Conservation (phyloP, 805 yeast species). For the Ogataea degrootiae region DNA sequence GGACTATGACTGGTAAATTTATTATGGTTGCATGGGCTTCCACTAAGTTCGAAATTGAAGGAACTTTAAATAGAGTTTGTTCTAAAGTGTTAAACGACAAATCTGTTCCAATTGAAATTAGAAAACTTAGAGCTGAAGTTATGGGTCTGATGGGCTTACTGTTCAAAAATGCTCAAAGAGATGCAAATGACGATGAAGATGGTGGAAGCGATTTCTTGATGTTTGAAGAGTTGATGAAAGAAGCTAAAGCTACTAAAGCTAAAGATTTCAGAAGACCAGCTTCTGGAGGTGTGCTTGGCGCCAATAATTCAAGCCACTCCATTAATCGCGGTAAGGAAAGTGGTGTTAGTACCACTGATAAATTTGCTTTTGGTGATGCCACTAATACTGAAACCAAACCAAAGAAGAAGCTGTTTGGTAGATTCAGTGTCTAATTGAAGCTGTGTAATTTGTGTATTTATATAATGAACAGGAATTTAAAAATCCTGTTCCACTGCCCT, state of each 20-base stretch:
- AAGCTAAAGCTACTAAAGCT: constrained; percentile 26
- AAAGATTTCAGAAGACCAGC: constrained; percentile 25
- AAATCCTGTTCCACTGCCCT: no score
- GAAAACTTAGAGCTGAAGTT: constrained; percentile 59
- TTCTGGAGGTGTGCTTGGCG: not conserved
- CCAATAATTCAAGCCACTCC: not conserved
- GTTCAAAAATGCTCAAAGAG: constrained; percentile 53
- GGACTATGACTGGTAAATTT: constrained; percentile 71
- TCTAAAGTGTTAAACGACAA: constrained; percentile 59
- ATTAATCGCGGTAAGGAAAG: not conserved
- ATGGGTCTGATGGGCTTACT: constrained; percentile 58
- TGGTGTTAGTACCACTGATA: not conserved
- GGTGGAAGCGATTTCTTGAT: constrained; percentile 75
- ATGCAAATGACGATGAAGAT: constrained; percentile 35
- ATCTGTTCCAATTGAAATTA: constrained; percentile 38
- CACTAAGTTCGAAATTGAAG: constrained; percentile 70
- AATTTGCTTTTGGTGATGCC: not conserved
- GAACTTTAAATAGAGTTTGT: constrained; percentile 68
- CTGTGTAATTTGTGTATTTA: no score
- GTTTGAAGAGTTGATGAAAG: constrained; percentile 54
- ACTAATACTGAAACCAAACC: not conserved
- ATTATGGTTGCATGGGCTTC: constrained; percentile 85
- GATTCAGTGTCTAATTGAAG: not conserved
- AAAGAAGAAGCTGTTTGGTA: constrained; percentile 1
- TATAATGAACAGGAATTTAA: no score